phyloP scores from a whole-genome alignment of 2,329 filamentous ascomycete genomes.

The Pochonia chlamydosporia region DNA sequence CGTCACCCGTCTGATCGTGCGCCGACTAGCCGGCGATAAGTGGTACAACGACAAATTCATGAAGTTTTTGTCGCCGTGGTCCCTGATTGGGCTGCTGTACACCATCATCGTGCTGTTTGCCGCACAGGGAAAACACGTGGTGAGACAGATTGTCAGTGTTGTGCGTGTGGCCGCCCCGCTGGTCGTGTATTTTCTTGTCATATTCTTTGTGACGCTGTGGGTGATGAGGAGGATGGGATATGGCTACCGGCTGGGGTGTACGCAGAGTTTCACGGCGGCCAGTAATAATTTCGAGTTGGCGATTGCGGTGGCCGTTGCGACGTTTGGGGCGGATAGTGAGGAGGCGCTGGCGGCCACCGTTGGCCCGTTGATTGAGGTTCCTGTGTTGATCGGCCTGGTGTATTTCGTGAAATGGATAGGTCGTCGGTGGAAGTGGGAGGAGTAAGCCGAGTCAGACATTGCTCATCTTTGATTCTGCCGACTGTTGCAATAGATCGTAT shows the following conservation, averaged over 20 bases:
- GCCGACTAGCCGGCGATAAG: slow-evolving; percentile 43
- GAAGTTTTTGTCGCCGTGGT: slow-evolving; percentile 64
- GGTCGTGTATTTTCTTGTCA: slow-evolving; percentile 70
- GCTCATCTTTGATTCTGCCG: background rate
- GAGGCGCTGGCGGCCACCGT: slow-evolving; percentile 80
- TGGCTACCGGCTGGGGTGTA: slow-evolving; percentile 62
- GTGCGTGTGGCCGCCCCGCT: slow-evolving; percentile 75
- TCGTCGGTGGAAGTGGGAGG: slow-evolving; percentile 5
- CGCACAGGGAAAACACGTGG: slow-evolving; percentile 69
- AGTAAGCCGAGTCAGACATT: background rate
- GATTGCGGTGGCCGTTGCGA: slow-evolving; percentile 80
- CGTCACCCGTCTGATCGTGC: slow-evolving; percentile 62
- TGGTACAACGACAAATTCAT: slow-evolving; percentile 69
- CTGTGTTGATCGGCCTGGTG: slow-evolving; percentile 70
- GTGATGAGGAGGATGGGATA: slow-evolving; percentile 63
- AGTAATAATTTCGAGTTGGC: slow-evolving; percentile 94
- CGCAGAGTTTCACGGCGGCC: slow-evolving; percentile 82
- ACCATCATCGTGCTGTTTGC: slow-evolving; percentile 85
- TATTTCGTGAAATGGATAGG: slow-evolving; percentile 44
- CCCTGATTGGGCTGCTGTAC: slow-evolving; percentile 76
- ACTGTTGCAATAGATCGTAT: background rate
- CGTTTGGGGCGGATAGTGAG: slow-evolving; percentile 70
- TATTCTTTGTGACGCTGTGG: slow-evolving; percentile 66
- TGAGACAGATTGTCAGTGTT: slow-evolving; percentile 79
- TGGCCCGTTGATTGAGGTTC: slow-evolving; percentile 81